Percentiles rank a stretch among this genome's conserved stretches.
phyloP scores from a whole-genome alignment of 768 basidiomycete genomes.

The Sporobolomyces phaffii region DNA sequence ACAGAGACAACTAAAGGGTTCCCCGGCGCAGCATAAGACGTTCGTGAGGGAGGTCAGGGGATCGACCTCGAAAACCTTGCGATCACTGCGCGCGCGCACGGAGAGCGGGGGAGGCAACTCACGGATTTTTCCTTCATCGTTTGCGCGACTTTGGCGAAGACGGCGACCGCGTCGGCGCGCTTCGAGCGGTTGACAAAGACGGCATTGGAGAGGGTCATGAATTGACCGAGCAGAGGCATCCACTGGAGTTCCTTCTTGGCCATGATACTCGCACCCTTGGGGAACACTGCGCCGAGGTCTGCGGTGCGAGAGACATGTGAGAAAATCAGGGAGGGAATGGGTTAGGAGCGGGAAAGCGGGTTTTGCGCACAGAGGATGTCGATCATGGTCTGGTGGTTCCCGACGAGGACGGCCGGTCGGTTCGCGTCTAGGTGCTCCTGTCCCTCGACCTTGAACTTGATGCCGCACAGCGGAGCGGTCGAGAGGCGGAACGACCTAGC shows the following conservation, averaged over 20 bases:
- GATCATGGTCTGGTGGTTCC: constrained; percentile 89
- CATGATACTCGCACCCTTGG: constrained; percentile 75
- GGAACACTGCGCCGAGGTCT: constrained; percentile 62
- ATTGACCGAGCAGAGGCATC: constrained; percentile 77
- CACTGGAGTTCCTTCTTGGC: constrained; percentile 84
- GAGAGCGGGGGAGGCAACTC: constrained; percentile 16
- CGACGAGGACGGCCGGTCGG: constrained; percentile 53
- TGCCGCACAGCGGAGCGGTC: constrained; percentile 59
- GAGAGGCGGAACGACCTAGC: constrained; percentile 74
- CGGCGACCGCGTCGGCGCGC: constrained; percentile 62
- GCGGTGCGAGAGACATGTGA: not conserved
- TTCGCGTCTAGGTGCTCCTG: constrained; percentile 66
- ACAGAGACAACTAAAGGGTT: constrained; percentile 59
- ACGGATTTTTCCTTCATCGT: constrained; percentile 59
- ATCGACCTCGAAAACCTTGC: no score
- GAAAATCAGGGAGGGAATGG: no score
- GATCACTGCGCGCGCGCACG: no score
- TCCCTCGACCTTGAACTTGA: constrained; percentile 74
- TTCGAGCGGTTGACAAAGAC: constrained; percentile 79
- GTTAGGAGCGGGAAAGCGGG: no score
- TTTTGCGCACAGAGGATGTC: constrained; percentile 72
- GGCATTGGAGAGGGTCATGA: constrained; percentile 76
- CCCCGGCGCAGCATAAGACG: no score
- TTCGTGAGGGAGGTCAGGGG: no score
- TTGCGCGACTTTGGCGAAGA: constrained; percentile 62